Conservation (phyloP, 2,329 filamentous ascomycete species). For the Fusarium nisikadoi region DNA sequence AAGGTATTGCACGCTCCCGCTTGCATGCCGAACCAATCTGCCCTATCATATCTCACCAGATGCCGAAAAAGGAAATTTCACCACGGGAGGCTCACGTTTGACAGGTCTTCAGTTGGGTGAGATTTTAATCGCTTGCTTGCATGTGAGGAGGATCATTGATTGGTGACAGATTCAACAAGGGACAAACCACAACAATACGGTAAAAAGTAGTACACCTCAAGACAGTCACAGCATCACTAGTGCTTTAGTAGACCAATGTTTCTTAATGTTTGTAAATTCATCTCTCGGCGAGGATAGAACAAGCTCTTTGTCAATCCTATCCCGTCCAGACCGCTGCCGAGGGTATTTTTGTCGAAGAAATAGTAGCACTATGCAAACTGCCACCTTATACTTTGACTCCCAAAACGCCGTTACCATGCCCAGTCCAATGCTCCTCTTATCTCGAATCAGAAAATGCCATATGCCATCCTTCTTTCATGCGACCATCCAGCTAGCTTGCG, state of each 20-base stretch:
- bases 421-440: conserved; percentile 24
- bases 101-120: not conserved
- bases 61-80: conserved; percentile 21
- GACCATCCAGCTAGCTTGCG: conserved; percentile 35
- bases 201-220: not conserved
- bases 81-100: not conserved
- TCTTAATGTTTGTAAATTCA: conserved; percentile 8
- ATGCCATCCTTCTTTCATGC: conserved; percentile 33
- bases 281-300: conserved; percentile 7
- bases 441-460: conserved; percentile 24
- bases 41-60: conserved; percentile 15
- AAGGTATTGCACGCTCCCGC: not conserved
- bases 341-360: conserved; percentile 29
- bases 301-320: conserved; percentile 11
- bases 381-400: conserved; percentile 1
- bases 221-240: not conserved
- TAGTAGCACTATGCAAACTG: conserved; percentile 6
- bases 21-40: conserved; percentile 1
- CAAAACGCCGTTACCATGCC: conserved; percentile 35
- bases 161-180: not conserved
- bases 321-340: conserved; percentile 8
- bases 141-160: not conserved
- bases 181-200: not conserved
- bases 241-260: not conserved
- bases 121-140: not conserved